These are phyloP conservation scores for Phytophthora brassicae DNA, from an alignment of 352 stramenopile genomes.

Conservation along the genomic window DNA sequence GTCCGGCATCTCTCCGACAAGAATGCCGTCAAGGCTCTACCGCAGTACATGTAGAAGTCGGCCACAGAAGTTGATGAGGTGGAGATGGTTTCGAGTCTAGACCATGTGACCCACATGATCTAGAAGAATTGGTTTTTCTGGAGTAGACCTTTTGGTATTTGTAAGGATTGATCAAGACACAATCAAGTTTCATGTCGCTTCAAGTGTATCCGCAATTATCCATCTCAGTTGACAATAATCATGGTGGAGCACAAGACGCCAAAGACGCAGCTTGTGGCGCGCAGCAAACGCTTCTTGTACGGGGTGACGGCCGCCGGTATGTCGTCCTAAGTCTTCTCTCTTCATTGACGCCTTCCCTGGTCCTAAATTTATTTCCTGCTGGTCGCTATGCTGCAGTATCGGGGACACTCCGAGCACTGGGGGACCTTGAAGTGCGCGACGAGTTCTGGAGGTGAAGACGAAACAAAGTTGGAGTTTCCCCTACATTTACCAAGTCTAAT, in stretches of 20 bases:
- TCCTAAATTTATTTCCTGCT: constrained; percentile 1
- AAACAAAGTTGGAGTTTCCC: not conserved
- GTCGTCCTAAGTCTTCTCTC: constrained; percentile 6
- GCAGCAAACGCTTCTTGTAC: constrained; percentile 39
- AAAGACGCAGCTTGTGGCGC: constrained; percentile 17
- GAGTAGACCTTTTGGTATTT: not conserved
- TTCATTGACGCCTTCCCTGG: not conserved
- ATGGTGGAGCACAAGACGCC: constrained; percentile 8
- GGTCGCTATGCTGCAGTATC: constrained; percentile 13
- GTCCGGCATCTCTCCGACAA: constrained; percentile 17
- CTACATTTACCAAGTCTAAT: constrained; percentile 11
- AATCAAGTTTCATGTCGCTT: constrained; percentile 15
- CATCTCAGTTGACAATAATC: constrained; percentile 13
- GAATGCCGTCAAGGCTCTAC: constrained; percentile 15
- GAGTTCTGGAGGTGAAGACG: constrained; percentile 47
- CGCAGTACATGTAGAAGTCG: constrained; percentile 25
- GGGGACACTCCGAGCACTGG: constrained; percentile 40
- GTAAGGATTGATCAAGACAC: not conserved
- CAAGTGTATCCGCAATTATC: constrained; percentile 11
- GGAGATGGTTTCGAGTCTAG: constrained; percentile 1
- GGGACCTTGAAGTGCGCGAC: constrained; percentile 42
- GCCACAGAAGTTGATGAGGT: not conserved
- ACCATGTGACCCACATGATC: not conserved
- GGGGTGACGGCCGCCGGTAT: constrained; percentile 31
- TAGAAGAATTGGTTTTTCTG: not conserved